Evolutionary conservation across 2,329 filamentous ascomycete genomes (phyloP).

Genomic region (Eutypella sp.): DNA sequence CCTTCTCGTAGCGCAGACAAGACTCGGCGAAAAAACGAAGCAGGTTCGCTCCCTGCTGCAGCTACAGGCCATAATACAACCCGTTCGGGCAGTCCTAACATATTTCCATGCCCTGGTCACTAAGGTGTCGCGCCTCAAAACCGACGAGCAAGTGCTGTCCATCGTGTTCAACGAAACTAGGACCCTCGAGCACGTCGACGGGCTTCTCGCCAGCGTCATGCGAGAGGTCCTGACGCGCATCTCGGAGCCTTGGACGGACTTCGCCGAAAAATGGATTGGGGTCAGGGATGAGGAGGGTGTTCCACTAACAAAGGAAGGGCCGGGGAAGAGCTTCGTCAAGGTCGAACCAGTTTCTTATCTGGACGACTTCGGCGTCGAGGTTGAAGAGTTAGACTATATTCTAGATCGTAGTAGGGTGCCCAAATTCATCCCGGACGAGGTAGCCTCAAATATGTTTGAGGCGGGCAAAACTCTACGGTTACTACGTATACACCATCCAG

Average conservation of each 20-base stretch:
- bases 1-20: conserved; percentile 43
- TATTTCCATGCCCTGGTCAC: conserved; percentile 48
- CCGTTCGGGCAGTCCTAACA: conserved; percentile 42
- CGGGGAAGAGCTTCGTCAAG: conserved; percentile 55
- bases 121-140: conserved; percentile 38
- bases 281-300: conserved; percentile 54
- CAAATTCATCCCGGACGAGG: conserved; percentile 64
- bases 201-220: conserved; percentile 58
- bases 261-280: conserved; percentile 71
- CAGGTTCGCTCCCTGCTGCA: conserved; percentile 45
- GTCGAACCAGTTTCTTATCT: conserved; percentile 49
- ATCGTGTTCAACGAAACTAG: conserved; percentile 58
- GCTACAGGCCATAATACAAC: conserved; percentile 45
- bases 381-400: conserved; percentile 54
- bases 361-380: conserved; percentile 55
- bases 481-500: conserved; percentile 63
- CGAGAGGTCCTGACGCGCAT: conserved; percentile 61
- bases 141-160: conserved; percentile 59
- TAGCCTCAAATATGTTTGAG: conserved; percentile 70
- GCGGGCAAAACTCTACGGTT: conserved; percentile 72
- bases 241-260: conserved; percentile 61
- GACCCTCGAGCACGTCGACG: conserved; percentile 58
- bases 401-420: conserved; percentile 64
- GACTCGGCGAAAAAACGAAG: conserved; percentile 39
- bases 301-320: conserved; percentile 44